A percentile compares a stretch with the other conserved stretches of the same genome.
Conservation (phyloP, 192 early-diverging fungal species). For the Umbelopsis isabellina region DNA sequence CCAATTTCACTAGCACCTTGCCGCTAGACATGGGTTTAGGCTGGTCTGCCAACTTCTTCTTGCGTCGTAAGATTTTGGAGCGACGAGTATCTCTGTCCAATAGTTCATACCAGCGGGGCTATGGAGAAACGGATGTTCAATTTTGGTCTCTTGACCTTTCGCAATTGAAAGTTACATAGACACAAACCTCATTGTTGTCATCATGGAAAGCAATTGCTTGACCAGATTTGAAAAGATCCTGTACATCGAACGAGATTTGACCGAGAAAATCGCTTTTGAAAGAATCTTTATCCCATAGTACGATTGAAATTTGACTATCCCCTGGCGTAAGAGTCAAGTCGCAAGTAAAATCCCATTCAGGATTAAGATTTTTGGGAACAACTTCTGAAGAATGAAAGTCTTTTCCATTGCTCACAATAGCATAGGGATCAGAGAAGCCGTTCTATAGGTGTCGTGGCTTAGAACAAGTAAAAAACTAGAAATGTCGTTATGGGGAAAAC, state of each 20-base stretch:
- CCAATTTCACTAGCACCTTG: slow-evolving; percentile 6
- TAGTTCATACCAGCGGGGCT: slow-evolving; percentile 6
- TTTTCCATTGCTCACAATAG: slow-evolving; percentile 54
- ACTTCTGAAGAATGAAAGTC: slow-evolving; percentile 58
- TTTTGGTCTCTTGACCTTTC: not conserved
- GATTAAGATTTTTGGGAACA: slow-evolving; percentile 59
- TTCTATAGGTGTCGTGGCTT: not conserved
- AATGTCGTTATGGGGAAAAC: not conserved
- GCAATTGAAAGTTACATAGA: not conserved
- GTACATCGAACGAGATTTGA: slow-evolving; percentile 51
- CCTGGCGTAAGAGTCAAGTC: slow-evolving; percentile 49
- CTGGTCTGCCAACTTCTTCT: not conserved
- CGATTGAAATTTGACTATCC: slow-evolving; percentile 39
- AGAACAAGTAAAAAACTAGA: not conserved
- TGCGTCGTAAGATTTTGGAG: not conserved
- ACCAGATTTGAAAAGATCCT: slow-evolving; percentile 51
- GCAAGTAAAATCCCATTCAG: slow-evolving; percentile 61
- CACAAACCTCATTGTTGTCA: slow-evolving; percentile 47
- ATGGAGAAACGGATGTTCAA: not conserved
- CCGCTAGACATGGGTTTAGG: not conserved
- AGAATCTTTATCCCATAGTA: slow-evolving; percentile 70
- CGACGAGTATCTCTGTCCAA: not conserved
- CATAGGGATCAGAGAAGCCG: slow-evolving; percentile 35
- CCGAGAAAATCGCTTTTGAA: slow-evolving; percentile 68
- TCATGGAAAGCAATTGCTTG: slow-evolving; percentile 47